Evolutionary conservation across 139 green algal genomes (phyloP), one percentile per base, ranked within the genome.

Genomic region (Chlorella sp.): DNA sequence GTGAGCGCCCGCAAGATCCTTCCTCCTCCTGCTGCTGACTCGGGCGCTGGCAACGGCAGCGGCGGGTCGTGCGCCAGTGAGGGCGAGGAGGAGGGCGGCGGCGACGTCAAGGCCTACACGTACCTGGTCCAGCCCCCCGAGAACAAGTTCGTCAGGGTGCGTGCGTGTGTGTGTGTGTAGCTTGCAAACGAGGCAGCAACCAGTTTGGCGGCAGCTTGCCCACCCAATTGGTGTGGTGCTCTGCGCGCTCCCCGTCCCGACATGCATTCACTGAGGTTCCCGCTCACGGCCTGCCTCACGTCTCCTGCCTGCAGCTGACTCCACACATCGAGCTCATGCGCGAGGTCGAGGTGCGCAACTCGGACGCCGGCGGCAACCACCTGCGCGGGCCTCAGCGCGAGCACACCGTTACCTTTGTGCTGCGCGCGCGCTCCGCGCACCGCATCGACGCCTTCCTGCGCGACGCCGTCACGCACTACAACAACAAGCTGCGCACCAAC

Each of bases 361-460:
- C 3, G 22, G 31, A 29, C 34, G 23, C 31, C 34, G 20, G 34
- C 20, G 34, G 65, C 34, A 14, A 32, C 34, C 22, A 59, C 3
- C 31, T 2, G 6, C 3, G 2, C 29, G n/a, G n/a, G n/a, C n/a
- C n/a, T n/a, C 6, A 3, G 27, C 34, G 4, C 10, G 32, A 31
- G 31, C 35, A 50, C n/a, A 49, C 68, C 1, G 31, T 36, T 36
- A 49, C 49, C 49, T 55, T 32, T 35, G 29, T 29, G 34, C 35
- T 35, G 65, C 59, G 62, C 31, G 60, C 68, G 50, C 14, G 34
- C 67, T n/a, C 17, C 24, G 49, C 35, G 24, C 17, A 29, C 3
- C 62, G 69, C 50, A 35, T 80, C 17, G 75, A 80, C 31, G 70
- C 30, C 42, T 76, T 72, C 42, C 67, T 80, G 10, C 6, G 1